Base-by-base conservation (phyloP, 2,329 filamentous ascomycete species). In the Pseudocercospora eumusae region DNA sequence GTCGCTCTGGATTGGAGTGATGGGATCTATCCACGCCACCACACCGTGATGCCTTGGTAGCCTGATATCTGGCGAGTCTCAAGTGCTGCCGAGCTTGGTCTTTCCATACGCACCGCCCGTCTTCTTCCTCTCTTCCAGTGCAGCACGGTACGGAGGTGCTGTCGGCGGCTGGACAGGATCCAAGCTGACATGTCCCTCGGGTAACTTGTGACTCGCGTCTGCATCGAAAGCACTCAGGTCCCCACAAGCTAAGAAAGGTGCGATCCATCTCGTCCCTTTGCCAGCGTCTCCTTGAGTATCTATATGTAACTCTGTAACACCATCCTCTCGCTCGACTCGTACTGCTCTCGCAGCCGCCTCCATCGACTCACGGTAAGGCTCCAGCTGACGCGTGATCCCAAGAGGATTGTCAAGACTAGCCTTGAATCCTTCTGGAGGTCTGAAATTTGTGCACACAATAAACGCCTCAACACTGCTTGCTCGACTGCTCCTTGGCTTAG, bases 381-480 rank as follows among this genome's bases (percentile, higher is more conserved):
- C 53, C 25, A 63, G n/a, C 13, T 52, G 60, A 21, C 55, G 57
- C 10, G 60, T 56, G 10, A 88, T 83, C 0, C 89, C 90, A 0
- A 95, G 78, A 1, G 90, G 90, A 69, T 88, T 86, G 70, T 92
- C 88, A 3, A 95, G 79, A 70, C 88, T 92, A 3, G 90, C 87
- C 50, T 83, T 84, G 78, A 92, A 95, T 0, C 89, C 90, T 13
- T 81, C 78, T 0, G 93, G 93, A 3, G 92, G 93, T 21, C 84
- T 82, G 74, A 98, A 99, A 64, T 92, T 91, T 70, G 96, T 84
- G 75, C 95, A 97, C 15, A 99, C 93, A 52, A 99, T 91, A 70
- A 99, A 99, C 0, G 95, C 93, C 76, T 99, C 95, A 20, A 99
- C 88, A 76, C 92, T 96, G 77, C 93, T 98, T 1, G 93, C 95